These are phyloP conservation scores for Ophiocytium majus DNA, from an alignment of 352 stramenopile species.

Conservation along the genomic window DNA sequence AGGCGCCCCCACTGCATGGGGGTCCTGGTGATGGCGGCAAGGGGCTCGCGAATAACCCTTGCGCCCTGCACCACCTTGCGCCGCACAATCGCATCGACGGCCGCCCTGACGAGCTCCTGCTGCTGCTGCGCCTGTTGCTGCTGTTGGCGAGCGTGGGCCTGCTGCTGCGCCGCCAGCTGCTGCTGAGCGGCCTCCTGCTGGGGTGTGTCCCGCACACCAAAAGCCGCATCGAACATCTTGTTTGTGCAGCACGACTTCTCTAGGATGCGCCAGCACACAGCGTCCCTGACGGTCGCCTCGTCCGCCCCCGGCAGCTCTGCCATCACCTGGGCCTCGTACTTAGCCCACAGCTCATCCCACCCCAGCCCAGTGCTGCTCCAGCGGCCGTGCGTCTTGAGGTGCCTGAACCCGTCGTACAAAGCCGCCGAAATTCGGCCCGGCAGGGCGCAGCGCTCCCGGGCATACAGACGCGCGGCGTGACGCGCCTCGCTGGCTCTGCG, in stretches of 20 bases:
- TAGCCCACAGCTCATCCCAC: slow-evolving; percentile 72
- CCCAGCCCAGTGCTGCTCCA: slow-evolving; percentile 63
- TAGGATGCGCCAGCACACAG: slow-evolving; percentile 71
- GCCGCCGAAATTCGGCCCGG: slow-evolving; percentile 63
- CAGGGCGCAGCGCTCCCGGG: slow-evolving; percentile 66
- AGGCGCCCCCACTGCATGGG: neutral
- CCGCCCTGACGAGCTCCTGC: too few species aligned
- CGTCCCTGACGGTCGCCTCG: slow-evolving; percentile 65
- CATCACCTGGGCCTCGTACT: slow-evolving; percentile 68
- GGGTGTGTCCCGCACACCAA: neutral
- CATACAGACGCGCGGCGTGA: slow-evolving; percentile 72
- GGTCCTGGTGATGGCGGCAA: neutral
- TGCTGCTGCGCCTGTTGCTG: neutral
- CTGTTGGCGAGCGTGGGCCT: neutral
- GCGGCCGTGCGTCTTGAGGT: slow-evolving; percentile 61
- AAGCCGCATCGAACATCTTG: slow-evolving; percentile 59
- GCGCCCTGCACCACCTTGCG: neutral
- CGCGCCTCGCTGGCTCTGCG: slow-evolving; percentile 67
- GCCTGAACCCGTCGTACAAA: slow-evolving; percentile 70
- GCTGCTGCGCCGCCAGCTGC: neutral
- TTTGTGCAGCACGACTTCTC: slow-evolving; percentile 71
- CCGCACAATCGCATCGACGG: neutral
- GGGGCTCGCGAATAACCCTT: neutral
- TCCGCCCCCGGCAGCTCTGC: slow-evolving; percentile 57
- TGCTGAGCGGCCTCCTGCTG: neutral